Conservation (phyloP, 1,284 basidiomycete genomes). For the Ceratobasidium theobromae region DNA sequence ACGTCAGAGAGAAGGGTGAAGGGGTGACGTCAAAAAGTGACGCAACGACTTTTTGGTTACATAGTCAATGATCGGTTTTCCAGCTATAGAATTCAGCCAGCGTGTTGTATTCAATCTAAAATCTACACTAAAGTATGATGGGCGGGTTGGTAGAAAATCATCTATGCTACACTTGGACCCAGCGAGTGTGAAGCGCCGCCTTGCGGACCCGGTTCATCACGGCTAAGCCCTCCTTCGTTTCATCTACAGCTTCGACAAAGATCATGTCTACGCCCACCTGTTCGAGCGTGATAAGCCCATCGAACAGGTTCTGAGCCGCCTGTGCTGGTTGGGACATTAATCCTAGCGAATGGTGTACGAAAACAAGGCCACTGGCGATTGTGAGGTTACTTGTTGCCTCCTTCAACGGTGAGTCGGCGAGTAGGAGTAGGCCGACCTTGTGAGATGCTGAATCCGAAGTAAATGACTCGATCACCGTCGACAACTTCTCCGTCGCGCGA, state of each 20-base stretch:
- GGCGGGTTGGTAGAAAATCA: neutral
- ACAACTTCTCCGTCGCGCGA: conserved; percentile 39
- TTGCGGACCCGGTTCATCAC: conserved; percentile 98
- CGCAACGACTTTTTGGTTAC: neutral
- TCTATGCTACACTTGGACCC: conserved; percentile 45
- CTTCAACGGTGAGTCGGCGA: conserved; percentile 56
- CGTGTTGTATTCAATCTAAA: neutral
- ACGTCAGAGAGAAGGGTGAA: conserved; percentile 1
- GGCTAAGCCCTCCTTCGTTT: conserved; percentile 85
- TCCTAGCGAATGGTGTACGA: conserved; percentile 59
- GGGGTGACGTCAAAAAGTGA: conserved; percentile 29
- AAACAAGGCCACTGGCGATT: conserved; percentile 24
- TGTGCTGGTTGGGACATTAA: conserved; percentile 58
- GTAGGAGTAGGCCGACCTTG: conserved; percentile 69
- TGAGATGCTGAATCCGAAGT: conserved; percentile 37
- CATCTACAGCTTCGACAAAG: conserved; percentile 82
- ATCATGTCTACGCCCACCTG: conserved; percentile 76
- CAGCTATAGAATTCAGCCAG: neutral
- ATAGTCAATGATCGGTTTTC: neutral
- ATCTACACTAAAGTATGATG: neutral
- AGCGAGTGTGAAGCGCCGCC: conserved; percentile 71
- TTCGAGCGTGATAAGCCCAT: conserved; percentile 84
- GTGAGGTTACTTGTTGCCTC: conserved; percentile 45
- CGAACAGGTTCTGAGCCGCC: conserved; percentile 83
- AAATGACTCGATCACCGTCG: conserved; percentile 40